These are phyloP conservation scores for Penicillium sp. DNA, from an alignment of 2,329 filamentous ascomycete species.

Conservation along the genomic window DNA sequence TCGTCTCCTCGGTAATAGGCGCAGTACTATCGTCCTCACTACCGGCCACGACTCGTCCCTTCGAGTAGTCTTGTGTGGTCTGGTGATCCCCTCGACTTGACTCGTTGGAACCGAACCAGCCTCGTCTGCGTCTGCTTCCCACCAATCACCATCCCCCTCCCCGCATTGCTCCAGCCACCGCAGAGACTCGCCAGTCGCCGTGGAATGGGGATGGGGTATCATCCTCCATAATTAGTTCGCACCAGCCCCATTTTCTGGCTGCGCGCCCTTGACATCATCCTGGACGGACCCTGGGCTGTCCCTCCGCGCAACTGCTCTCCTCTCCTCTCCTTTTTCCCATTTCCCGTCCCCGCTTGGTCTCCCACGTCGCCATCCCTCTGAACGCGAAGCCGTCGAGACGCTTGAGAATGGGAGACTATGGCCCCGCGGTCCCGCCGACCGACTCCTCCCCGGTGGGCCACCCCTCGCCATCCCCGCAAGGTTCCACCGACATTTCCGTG, in stretches of 20 bases:
- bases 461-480: slow-evolving; percentile 11
- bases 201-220: no score
- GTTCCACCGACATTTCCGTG: slow-evolving; percentile 28
- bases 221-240: no score
- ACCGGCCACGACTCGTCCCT: no score
- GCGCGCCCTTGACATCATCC: background rate
- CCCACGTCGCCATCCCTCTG: no score
- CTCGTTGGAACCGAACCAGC: no score
- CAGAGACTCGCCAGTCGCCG: background rate
- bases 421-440: slow-evolving; percentile 13
- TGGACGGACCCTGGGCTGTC: no score
- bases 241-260: no score
- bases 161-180: slow-evolving; percentile 13
- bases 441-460: slow-evolving; percentile 12
- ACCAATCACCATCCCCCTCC: slow-evolving; percentile 8
- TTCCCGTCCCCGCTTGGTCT: slow-evolving; percentile 1
- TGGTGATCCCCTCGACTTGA: no score
- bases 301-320: no score
- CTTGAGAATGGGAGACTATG: slow-evolving; percentile 31
- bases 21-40: no score
- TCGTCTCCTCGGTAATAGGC: no score
- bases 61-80: no score
- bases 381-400: background rate
- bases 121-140: background rate
- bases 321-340: background rate